Evolutionary conservation across 176 grass and related monocot species (phyloP), one percentile per base, ranked within the genome.

Genomic region (Aechmea fasciata): DNA sequence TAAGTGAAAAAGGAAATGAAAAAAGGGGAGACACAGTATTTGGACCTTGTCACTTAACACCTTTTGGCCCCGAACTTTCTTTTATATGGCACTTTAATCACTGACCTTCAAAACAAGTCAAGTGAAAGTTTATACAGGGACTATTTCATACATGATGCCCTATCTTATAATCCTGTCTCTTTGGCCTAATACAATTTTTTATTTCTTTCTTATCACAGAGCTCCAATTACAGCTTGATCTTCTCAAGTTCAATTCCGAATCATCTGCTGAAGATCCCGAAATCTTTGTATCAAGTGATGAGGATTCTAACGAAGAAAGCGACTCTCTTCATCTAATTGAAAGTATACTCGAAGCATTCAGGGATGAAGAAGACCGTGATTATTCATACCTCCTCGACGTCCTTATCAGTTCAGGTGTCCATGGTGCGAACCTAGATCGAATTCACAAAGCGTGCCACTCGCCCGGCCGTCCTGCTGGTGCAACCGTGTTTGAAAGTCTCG

Each of bases 341-440:
- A 52, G 69, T 67, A 22, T 68, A 2, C 15, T 77, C 63, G 79
- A 83, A 73, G 85, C 77, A 77, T 88, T 85, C 65, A 75, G 72
- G 62, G 70, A 88, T 49, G 88, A 84, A 67, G 88, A 87, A 70
- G 82, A 84, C 41, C 82, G 88, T 59, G 78, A 87, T 65, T 87
- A 87, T 69, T 92, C 85, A 0, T 88, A 88, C 76, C 67, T 92
- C 17, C 79, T 91, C 66, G 89, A 91, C 68, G 75, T 91, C 26
- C 77, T 91, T 28, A 83, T 88, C 65, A 51, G 68, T 67, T 87
- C 76, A 22, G 85, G 89, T 74, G 71, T 82, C 67, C 57, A 74
- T 80, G 28, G 73, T 3, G 26, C 73, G 7, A 78, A 85, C 59
- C 79, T 57, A 67, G 72, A 82, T 48, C 83, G 76, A 47, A 50